Evolutionary conservation across 345 rosid genomes (phyloP).

Genomic region (Schrenkiella parvula): DNA sequence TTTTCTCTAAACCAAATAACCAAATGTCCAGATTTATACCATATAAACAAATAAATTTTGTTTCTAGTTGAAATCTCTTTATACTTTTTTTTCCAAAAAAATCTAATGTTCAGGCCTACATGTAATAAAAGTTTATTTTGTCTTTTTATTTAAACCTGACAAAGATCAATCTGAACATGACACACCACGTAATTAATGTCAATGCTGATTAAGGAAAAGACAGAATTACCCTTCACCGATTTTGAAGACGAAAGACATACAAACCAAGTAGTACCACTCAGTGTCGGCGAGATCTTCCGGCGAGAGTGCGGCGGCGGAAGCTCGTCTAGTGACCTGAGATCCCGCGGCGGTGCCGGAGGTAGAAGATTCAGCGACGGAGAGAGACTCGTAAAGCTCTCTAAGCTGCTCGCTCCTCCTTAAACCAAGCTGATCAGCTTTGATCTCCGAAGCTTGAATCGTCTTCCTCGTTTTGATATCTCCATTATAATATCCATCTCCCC

Average conservation of each 20-base stretch:
- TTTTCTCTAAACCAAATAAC: neutral
- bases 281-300: constrained; percentile 95
- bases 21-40: neutral
- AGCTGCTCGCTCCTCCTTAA: constrained; percentile 83
- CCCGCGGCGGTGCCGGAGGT: constrained; percentile 21
- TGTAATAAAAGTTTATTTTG: constrained; percentile 13
- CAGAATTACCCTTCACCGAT: constrained; percentile 74
- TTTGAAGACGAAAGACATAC: constrained; percentile 91
- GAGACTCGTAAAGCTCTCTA: constrained; percentile 69
- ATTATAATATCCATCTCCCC: constrained; percentile 93
- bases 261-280: constrained; percentile 96
- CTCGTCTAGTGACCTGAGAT: constrained; percentile 45
- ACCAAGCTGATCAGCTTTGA: constrained; percentile 55
- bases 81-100: neutral
- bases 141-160: constrained; percentile 4
- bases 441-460: constrained; percentile 67
- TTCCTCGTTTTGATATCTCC: constrained; percentile 95
- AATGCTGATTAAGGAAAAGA: neutral
- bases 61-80: neutral
- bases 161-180: constrained; percentile 13
- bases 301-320: constrained; percentile 68
- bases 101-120: neutral
- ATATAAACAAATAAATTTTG: neutral
- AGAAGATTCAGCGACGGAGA: constrained; percentile 47
- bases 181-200: constrained; percentile 17